A percentile compares a stretch with the other conserved stretches of the same genome.
Conservation (phyloP, 2,329 filamentous ascomycete genomes). For the Bertia moriformis region DNA sequence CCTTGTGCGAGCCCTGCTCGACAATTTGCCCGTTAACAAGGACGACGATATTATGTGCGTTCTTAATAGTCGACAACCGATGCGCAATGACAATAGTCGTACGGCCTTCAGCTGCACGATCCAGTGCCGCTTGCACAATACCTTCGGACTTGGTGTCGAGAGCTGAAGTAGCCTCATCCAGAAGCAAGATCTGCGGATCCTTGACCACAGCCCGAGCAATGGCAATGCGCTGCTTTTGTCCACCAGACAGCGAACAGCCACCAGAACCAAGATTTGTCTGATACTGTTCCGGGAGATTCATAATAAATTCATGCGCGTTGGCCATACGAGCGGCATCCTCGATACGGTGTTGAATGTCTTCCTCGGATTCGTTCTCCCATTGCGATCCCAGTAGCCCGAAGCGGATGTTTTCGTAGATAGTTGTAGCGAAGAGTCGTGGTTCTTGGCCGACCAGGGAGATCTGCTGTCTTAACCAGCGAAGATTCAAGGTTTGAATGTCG, state of each 20-base stretch:
- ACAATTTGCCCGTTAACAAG: conserved; percentile 41
- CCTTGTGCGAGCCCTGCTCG: conserved; percentile 46
- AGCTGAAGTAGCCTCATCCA: conserved; percentile 89
- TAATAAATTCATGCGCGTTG: conserved; percentile 88
- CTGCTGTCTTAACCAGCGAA: conserved; percentile 82
- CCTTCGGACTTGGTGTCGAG: conserved; percentile 91
- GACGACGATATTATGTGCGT: conserved; percentile 53
- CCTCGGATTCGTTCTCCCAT: conserved; percentile 52
- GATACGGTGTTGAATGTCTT: conserved; percentile 58
- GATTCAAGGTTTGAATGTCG: conserved; percentile 67
- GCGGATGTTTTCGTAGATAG: conserved; percentile 80
- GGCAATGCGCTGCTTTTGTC: conserved; percentile 92
- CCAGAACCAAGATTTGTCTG: conserved; percentile 91
- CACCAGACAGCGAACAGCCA: conserved; percentile 81
- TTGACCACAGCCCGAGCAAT: conserved; percentile 84
- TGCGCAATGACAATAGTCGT: conserved; percentile 57
- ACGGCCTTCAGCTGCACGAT: conserved; percentile 30
- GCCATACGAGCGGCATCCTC: conserved; percentile 74
- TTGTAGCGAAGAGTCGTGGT: conserved; percentile 75
- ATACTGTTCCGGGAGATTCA: conserved; percentile 69
- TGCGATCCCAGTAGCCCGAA: conserved; percentile 78
- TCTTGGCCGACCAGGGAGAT: conserved; percentile 89
- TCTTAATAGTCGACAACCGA: conserved; percentile 40
- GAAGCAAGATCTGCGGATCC: conserved; percentile 81
- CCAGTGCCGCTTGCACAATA: conserved; percentile 77